Conservation (phyloP, 2,329 filamentous ascomycete genomes). For the Malbranchea zuffiana region DNA sequence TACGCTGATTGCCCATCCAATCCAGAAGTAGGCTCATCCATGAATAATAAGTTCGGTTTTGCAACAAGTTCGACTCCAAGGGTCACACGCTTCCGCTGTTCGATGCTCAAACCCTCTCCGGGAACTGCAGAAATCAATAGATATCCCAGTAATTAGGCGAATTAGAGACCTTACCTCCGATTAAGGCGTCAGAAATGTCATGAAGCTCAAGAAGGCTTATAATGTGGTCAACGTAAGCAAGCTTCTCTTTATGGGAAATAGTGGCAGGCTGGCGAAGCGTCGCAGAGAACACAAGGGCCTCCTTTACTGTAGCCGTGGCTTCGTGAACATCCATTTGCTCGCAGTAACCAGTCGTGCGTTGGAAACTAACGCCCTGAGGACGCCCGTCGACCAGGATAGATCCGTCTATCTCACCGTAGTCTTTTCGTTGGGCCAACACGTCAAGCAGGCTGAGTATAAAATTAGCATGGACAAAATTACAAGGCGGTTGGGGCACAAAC, state of each 20-base stretch:
- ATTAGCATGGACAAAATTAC: not conserved
- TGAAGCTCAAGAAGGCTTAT: constrained; percentile 86
- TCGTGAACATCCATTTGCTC: constrained; percentile 77
- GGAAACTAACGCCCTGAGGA: constrained; percentile 62
- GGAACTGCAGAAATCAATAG: too few relatives aligned
- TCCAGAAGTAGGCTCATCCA: constrained; percentile 89
- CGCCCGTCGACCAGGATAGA: constrained; percentile 70
- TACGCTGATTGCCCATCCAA: constrained; percentile 86
- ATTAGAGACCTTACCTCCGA: too few relatives aligned
- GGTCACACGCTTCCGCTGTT: constrained; percentile 64
- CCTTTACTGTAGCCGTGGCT: constrained; percentile 71
- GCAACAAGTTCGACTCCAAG: constrained; percentile 90
- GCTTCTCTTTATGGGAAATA: constrained; percentile 61
- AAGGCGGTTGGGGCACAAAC: not conserved
- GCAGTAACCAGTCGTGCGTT: constrained; percentile 73
- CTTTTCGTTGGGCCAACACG: constrained; percentile 70
- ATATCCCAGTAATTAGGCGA: not conserved
- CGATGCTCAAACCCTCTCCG: constrained; percentile 57
- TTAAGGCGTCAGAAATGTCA: constrained; percentile 79
- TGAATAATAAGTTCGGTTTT: constrained; percentile 78
- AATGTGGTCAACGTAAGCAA: constrained; percentile 78
- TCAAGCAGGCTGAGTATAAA: constrained; percentile 48
- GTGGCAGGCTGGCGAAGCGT: constrained; percentile 69
- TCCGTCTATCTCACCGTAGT: constrained; percentile 79
- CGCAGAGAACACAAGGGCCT: constrained; percentile 77